Base-by-base conservation (phyloP, 768 basidiomycete genomes). In the Lactarius vividus region DNA sequence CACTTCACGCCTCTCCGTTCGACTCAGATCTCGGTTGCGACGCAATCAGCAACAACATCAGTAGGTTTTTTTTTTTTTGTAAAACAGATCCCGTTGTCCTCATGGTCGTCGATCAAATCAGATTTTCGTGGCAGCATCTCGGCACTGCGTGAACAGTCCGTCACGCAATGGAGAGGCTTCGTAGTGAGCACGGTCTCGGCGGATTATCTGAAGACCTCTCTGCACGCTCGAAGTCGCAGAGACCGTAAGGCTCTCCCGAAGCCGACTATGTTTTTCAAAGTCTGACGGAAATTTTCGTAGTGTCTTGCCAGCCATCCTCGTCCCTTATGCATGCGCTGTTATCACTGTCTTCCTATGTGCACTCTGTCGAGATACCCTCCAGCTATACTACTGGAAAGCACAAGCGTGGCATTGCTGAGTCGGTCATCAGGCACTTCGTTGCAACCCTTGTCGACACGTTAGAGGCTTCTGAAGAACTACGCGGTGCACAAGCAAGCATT, bases 1-100 rank as follows among this genome's bases (percentile, higher is more conserved):
- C 64, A 42, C 70, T 71, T 53, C 62, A 62, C 28, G 33, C 49
- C 1, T 71, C 71, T 15, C 59, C 67, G 1, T 67, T 71, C 37
- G 59, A 68, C 35, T 54, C 64, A 6, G 40, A 69, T 29, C 54
- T 66, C 44, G 42, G 57, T 4, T 57, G 57, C 23, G 61, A 42
- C 46, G 31, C 62, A 7, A 33, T n/a, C 16, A 49, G 33, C 26
- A 42, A 18, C 10, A 52, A 28, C 10, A 70, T 54, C 28, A 55
- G 69, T 68, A 53, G n/a, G 61, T 59, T 56, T 52, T 16, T 37
- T 37, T 37, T 35, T n/a, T 9, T 4, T 31, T 23, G 13, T 29
- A 7, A 35, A 61, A n/a, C 28, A 11, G 20, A 39, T 20, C 6
- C n/a, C n/a, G n/a, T n/a, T n/a, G n/a, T n/a, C n/a, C n/a, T n/a